Conservation (phyloP, 176 grass and related monocot genomes). For the Avena sativa region DNA sequence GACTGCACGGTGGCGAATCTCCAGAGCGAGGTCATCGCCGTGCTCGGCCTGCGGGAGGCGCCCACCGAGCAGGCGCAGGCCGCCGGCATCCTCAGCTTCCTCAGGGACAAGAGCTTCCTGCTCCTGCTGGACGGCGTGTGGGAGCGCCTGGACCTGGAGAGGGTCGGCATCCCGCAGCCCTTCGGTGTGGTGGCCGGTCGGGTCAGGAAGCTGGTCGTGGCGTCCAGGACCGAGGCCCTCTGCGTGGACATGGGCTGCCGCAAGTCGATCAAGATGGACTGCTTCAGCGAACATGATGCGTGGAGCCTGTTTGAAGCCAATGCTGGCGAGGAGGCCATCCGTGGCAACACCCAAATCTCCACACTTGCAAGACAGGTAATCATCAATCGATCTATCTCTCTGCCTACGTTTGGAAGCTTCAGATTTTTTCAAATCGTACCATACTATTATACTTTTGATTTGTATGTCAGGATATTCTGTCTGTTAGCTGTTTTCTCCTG, state of each 20-base stretch:
- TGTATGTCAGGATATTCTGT: too few relatives aligned
- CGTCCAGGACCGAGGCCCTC: conserved; percentile 54
- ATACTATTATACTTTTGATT: neutral
- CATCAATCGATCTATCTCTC: conserved; percentile 3
- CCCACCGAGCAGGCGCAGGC: conserved; percentile 55
- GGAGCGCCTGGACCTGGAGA: conserved; percentile 60
- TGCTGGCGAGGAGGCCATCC: conserved; percentile 45
- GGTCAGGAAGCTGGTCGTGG: conserved; percentile 64
- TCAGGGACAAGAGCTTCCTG: conserved; percentile 61
- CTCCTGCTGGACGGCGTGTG: conserved; percentile 65
- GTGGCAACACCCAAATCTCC: conserved; percentile 13
- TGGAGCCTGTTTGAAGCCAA: conserved; percentile 57
- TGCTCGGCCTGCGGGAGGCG: conserved; percentile 47
- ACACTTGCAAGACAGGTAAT: conserved; percentile 51
- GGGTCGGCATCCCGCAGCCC: conserved; percentile 61
- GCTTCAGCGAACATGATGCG: conserved; percentile 50
- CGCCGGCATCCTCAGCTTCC: conserved; percentile 51
- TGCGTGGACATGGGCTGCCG: conserved; percentile 61
- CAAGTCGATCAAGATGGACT: conserved; percentile 63
- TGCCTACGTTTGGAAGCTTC: neutral
- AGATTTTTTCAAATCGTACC: conserved; percentile 1
- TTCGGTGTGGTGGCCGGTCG: conserved; percentile 28
- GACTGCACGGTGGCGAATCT: conserved; percentile 56
- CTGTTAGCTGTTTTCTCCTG: neutral
- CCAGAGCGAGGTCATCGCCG: conserved; percentile 56